Percentiles rank a stretch among this genome's conserved stretches.
phyloP scores from a whole-genome alignment of 345 rosid genomes.

The Eutrema japonicum region DNA sequence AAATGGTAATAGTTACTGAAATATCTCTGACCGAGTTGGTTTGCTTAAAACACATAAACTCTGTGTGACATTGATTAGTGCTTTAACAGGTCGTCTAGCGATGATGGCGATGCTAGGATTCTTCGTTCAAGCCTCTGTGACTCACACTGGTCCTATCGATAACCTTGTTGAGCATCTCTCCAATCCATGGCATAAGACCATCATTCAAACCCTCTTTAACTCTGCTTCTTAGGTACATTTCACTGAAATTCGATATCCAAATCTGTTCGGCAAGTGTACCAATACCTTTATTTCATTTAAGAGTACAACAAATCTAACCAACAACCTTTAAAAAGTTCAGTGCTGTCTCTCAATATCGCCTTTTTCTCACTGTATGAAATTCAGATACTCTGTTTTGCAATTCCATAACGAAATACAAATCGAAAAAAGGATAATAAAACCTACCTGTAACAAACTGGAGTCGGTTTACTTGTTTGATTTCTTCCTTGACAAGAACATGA shows the following conservation, averaged over 20 bases:
- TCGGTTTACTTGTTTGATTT: slow-evolving; percentile 51
- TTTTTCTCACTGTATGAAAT: background rate
- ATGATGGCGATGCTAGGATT: slow-evolving; percentile 93
- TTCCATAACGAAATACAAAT: slow-evolving; percentile 1
- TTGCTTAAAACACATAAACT: background rate
- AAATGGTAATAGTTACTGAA: slow-evolving; percentile 54
- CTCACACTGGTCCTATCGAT: slow-evolving; percentile 89
- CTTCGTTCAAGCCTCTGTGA: slow-evolving; percentile 84
- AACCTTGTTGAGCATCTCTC: slow-evolving; percentile 88
- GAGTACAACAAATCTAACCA: slow-evolving; percentile 40
- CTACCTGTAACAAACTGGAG: slow-evolving; percentile 21
- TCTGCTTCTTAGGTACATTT: slow-evolving; percentile 39
- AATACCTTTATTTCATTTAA: slow-evolving; percentile 31
- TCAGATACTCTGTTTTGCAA: background rate
- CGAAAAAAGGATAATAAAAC: background rate
- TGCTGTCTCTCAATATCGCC: background rate
- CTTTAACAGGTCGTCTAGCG: slow-evolving; percentile 74
- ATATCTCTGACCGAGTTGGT: background rate
- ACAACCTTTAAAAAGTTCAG: background rate
- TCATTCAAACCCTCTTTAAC: slow-evolving; percentile 71
- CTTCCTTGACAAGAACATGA: slow-evolving; percentile 68
- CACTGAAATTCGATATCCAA: background rate
- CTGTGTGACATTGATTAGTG: background rate
- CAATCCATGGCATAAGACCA: slow-evolving; percentile 89
- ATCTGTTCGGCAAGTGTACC: slow-evolving; percentile 15